Percentiles rank a stretch among this genome's conserved stretches.
phyloP scores from a whole-genome alignment of 805 yeast genomes.

The Metschnikowia anglica region DNA sequence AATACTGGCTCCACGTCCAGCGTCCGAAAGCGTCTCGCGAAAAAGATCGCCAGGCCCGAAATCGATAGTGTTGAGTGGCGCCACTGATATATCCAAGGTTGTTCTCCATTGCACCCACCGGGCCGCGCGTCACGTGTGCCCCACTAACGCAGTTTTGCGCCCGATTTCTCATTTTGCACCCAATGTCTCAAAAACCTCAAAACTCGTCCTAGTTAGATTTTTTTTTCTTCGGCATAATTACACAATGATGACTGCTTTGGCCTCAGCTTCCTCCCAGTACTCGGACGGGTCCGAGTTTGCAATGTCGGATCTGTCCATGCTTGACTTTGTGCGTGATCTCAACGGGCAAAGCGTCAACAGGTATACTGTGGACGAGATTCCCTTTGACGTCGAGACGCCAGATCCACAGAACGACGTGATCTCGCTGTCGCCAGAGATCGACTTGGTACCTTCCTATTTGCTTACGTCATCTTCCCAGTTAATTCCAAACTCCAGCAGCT shows the following conservation, averaged over 20 bases:
- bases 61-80: too few relatives aligned
- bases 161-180: conserved; percentile 9
- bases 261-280: conserved; percentile 6
- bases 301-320: conserved; percentile 17
- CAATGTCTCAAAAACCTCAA: conserved; percentile 3
- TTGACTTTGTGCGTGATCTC: conserved; percentile 17
- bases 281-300: conserved; percentile 10
- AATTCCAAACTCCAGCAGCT: conserved; percentile 3
- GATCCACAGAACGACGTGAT: not conserved
- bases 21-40: too few relatives aligned
- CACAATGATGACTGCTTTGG: conserved; percentile 3
- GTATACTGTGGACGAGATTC: conserved; percentile 1
- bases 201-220: not conserved
- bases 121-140: not conserved
- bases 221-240: not conserved
- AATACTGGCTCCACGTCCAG: too few relatives aligned
- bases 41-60: too few relatives aligned
- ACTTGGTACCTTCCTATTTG: conserved; percentile 6
- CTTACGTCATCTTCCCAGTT: conserved; percentile 3
- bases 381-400: conserved; percentile 5
- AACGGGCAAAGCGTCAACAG: conserved; percentile 11
- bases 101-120: too few relatives aligned
- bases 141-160: not conserved
- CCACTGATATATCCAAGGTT: too few relatives aligned
- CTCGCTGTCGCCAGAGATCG: conserved; percentile 8